Conservation (phyloP, 2,329 filamentous ascomycete species). For the Emmonsiellopsis sp. region DNA sequence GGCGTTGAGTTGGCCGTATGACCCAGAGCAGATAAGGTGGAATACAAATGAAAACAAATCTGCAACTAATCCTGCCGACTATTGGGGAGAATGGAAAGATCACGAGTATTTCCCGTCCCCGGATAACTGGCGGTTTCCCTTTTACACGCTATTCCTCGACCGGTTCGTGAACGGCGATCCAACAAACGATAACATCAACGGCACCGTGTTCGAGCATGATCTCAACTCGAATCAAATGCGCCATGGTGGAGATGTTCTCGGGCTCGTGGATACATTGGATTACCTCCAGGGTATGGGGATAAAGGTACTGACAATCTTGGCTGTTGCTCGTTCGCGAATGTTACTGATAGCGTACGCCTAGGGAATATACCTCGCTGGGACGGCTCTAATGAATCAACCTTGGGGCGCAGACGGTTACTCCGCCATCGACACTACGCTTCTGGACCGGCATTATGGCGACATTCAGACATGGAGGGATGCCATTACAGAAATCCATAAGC, state of each 20-base stretch:
- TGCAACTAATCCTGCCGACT: constrained; percentile 48
- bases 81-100: constrained; percentile 47
- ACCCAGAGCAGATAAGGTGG: constrained; percentile 42
- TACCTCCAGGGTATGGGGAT: constrained; percentile 57
- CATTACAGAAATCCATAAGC: constrained; percentile 50
- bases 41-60: constrained; percentile 53
- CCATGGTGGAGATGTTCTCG: constrained; percentile 52
- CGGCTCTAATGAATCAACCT: constrained; percentile 53
- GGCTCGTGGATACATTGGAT: constrained; percentile 51
- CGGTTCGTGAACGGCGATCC: constrained; percentile 57
- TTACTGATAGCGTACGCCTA: constrained; percentile 18
- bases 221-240: constrained; percentile 52
- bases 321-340: not conserved
- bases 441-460: constrained; percentile 54
- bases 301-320: constrained; percentile 32
- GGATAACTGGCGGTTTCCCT: constrained; percentile 54
- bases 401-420: constrained; percentile 55
- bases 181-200: constrained; percentile 54
- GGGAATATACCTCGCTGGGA: constrained; percentile 55
- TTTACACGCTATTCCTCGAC: constrained; percentile 57
- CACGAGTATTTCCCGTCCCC: constrained; percentile 48
- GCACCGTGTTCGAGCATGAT: constrained; percentile 52
- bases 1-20: constrained; percentile 35
- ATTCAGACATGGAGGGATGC: constrained; percentile 49
- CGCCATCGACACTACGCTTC: constrained; percentile 51